Evolutionary conservation across 2,329 filamentous ascomycete species (phyloP), one percentile per base, ranked within the genome.

Genomic region (Sclerotinia subarctica): DNA sequence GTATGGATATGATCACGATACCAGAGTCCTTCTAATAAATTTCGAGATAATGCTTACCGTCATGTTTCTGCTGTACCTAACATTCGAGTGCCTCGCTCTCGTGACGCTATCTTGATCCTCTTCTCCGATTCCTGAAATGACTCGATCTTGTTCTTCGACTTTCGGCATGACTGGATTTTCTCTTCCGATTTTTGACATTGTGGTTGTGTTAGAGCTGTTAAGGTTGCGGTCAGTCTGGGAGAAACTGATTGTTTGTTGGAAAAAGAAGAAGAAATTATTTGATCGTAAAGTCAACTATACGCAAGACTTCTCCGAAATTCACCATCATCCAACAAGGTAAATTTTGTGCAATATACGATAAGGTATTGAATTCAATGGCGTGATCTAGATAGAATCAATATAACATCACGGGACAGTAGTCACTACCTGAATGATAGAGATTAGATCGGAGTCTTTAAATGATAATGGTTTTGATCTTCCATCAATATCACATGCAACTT

Each of bases 301-400:
- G 21, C 1, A 3, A 38, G 8, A 38, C 15, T 57, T 24, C 11
- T 57, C 53, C 21, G 38, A 38, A 56, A 57, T 57, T 57, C 53
- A 57, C 53, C 24, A n/a, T 54, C 38, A 24, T n/a, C 53, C 53
- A n/a, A 17, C 53, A 57, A 57, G 53, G 53, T 57, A 38, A n/a
- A 17, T 38, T 15, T 10, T 57, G 32, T 11, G 13, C 32, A n/a
- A 57, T 57, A 38, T 57, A 4, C 21, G 15, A 38, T 8, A 57
- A n/a, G 21, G 21, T 42, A 17, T 15, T n/a, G n/a, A 24, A 11
- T 8, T 19, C 21, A 38, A 17, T 42, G n/a, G 21, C 35, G 21
- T 57, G 54, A 57, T 35, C n/a, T 5, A 56, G 3, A 10, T 32
- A n/a, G 19, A 7, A 11, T 13, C 5, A 56, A 56, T 57, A 42